These are phyloP conservation scores for Paramecium bursaria DNA, from an alignment of 73 alveolate genomes.

Conservation along the genomic window DNA sequence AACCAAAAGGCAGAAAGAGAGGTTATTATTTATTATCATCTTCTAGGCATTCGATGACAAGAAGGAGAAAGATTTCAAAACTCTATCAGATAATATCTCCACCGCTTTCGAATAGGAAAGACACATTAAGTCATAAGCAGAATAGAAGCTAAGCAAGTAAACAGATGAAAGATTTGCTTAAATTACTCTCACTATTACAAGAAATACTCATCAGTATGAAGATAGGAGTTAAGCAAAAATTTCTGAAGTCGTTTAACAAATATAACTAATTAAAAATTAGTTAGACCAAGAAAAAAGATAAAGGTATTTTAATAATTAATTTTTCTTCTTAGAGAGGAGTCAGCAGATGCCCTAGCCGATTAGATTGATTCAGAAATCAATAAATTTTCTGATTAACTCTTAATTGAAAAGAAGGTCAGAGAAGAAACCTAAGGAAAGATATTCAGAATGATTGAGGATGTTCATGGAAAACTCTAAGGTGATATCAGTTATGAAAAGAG, in stretches of 20 bases:
- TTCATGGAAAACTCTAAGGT: constrained; percentile 47
- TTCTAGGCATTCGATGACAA: constrained; percentile 55
- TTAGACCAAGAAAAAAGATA: constrained; percentile 56
- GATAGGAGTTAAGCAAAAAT: constrained; percentile 56
- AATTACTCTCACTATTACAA: constrained; percentile 44
- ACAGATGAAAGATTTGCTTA: constrained; percentile 51
- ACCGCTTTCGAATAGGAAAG: constrained; percentile 40
- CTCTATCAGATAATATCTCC: constrained; percentile 43
- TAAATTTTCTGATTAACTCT: constrained; percentile 49
- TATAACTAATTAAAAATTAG: constrained; percentile 32
- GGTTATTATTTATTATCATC: neutral
- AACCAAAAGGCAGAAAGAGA: constrained; percentile 61
- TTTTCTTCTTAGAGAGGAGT: constrained; percentile 31
- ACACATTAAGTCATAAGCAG: constrained; percentile 24
- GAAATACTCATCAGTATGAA: constrained; percentile 44
- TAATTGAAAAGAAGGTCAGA: constrained; percentile 54
- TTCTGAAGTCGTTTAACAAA: constrained; percentile 29
- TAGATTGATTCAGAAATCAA: constrained; percentile 55
- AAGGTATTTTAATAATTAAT: constrained; percentile 13
- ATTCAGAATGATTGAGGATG: constrained; percentile 63
- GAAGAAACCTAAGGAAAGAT: constrained; percentile 60
- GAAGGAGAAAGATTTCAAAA: constrained; percentile 50
- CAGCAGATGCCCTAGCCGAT: constrained; percentile 43
- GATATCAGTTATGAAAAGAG: constrained; percentile 60
- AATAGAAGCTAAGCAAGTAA: constrained; percentile 17